These are phyloP conservation scores for Fusarium setosum DNA, from an alignment of 2,329 filamentous ascomycete genomes.

Conservation along the genomic window DNA sequence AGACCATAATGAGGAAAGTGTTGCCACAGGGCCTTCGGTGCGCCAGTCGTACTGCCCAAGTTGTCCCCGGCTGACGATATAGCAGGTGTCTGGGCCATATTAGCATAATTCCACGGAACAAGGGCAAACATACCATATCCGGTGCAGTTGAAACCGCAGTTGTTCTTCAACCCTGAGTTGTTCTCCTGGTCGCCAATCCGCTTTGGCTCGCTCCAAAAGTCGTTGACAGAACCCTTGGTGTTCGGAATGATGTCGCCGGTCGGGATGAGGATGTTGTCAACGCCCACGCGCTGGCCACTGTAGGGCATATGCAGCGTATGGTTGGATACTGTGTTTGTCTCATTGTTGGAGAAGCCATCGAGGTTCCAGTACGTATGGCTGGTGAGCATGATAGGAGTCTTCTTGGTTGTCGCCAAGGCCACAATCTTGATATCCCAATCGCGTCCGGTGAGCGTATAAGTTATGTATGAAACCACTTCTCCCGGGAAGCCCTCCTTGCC, in stretches of 20 bases:
- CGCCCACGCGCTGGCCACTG: slow-evolving; percentile 74
- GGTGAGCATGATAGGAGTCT: slow-evolving; percentile 86
- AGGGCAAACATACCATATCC: slow-evolving; percentile 75
- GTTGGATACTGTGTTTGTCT: slow-evolving; percentile 73
- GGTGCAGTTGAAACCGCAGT: slow-evolving; percentile 85
- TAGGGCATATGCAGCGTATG: slow-evolving; percentile 81
- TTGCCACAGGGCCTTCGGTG: slow-evolving; percentile 68
- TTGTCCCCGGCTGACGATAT: slow-evolving; percentile 71
- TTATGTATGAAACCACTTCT: slow-evolving; percentile 78
- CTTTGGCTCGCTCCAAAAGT: slow-evolving; percentile 87
- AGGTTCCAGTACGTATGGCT: slow-evolving; percentile 85
- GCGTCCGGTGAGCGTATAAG: slow-evolving; percentile 74
- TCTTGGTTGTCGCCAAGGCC: slow-evolving; percentile 76
- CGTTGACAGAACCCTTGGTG: slow-evolving; percentile 74
- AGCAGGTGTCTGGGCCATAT: slow-evolving; percentile 69
- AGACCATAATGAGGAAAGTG: slow-evolving; percentile 77
- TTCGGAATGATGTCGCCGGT: slow-evolving; percentile 82
- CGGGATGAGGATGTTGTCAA: slow-evolving; percentile 79
- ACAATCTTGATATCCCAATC: slow-evolving; percentile 81
- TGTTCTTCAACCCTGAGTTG: slow-evolving; percentile 70
- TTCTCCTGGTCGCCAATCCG: slow-evolving; percentile 78
- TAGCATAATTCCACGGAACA: background rate
- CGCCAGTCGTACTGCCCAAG: slow-evolving; percentile 73
- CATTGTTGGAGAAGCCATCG: slow-evolving; percentile 80
- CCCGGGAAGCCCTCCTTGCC: slow-evolving; percentile 83